These are phyloP conservation scores for Selaginella moellendorffii DNA, from an alignment of 75 land plant species.

Conservation along the genomic window DNA sequence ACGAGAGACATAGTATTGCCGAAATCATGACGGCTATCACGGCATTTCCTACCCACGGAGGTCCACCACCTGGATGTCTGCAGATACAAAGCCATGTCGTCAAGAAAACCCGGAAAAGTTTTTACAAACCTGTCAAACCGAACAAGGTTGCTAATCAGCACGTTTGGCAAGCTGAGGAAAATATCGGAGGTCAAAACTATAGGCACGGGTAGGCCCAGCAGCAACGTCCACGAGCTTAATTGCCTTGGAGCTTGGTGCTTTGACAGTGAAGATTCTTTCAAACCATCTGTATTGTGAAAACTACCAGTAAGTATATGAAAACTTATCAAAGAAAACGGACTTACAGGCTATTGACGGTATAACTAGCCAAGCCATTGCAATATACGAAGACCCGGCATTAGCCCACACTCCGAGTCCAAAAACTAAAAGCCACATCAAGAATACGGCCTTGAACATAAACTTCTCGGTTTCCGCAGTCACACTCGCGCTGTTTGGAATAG, in stretches of 20 bases:
- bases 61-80: conserved; percentile 79
- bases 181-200: conserved; percentile 40
- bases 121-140: conserved; percentile 66
- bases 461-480: conserved; percentile 54
- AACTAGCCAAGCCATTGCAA: conserved; percentile 78
- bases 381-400: conserved; percentile 65
- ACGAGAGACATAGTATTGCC: conserved; percentile 40
- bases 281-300: conserved; percentile 44
- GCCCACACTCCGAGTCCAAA: conserved; percentile 41
- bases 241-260: conserved; percentile 44
- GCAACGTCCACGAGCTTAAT: conserved; percentile 42
- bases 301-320: background rate
- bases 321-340: too few relatives aligned
- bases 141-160: conserved; percentile 38
- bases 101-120: background rate
- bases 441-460: conserved; percentile 79
- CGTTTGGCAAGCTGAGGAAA: conserved; percentile 31
- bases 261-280: conserved; percentile 67
- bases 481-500: background rate
- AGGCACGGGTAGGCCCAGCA: conserved; percentile 49
- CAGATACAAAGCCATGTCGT: background rate
- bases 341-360: conserved; percentile 88
- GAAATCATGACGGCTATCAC: conserved; percentile 36
- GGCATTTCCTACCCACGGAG: conserved; percentile 72
- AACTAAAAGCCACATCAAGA: conserved; percentile 67